Evolutionary conservation across 2,329 filamentous ascomycete genomes (phyloP), one percentile per base, ranked within the genome.

Genomic region (Fusarium subtropicale): DNA sequence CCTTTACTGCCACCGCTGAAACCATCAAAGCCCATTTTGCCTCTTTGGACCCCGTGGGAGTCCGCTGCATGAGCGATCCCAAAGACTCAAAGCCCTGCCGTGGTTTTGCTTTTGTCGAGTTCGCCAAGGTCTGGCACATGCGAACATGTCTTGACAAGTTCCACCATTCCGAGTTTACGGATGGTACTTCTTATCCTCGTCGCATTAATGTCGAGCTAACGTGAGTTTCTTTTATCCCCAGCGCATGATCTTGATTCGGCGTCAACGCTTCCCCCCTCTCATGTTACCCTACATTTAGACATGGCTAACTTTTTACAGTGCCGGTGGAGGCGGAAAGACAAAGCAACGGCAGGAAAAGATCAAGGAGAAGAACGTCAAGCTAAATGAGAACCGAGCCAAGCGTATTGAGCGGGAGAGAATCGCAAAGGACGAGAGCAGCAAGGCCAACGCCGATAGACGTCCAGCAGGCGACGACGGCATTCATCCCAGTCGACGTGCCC

Each of bases 131-230:
- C 81, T 92, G 94, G 80, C 89, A 91, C 77, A 97, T 97, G 93
- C 92, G 97, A 84, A 96, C 93, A 33, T 97, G 93, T 76, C 85
- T 98, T 64, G 92, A 94, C 80, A 89, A 93, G 69, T 95, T 95
- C 81, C 94, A 98, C 81, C 94, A 97, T 81, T 91, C 89, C 63
- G 86, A 86, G 68, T 97, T 97, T 77, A 80, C 84, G 77, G 84
- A 90, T 79, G 82, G 84, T 68, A 66, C 80, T 18, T 83, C 81
- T 42, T 78, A 82, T 18, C 82, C 89, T 53, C 85, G 95, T 73
- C 92, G 90, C 80, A 97, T 98, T 75, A 97, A 97, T 77, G 92
- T 97, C 28, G 95, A 97, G 81, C 81, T 98, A 71, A 97, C 94
- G 87, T 93, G 80, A 80, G 90, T 86, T 38, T 33, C 24, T 36